Base-by-base conservation (phyloP, 495 filamentous ascomycete genomes). In the Halenospora varia region DNA sequence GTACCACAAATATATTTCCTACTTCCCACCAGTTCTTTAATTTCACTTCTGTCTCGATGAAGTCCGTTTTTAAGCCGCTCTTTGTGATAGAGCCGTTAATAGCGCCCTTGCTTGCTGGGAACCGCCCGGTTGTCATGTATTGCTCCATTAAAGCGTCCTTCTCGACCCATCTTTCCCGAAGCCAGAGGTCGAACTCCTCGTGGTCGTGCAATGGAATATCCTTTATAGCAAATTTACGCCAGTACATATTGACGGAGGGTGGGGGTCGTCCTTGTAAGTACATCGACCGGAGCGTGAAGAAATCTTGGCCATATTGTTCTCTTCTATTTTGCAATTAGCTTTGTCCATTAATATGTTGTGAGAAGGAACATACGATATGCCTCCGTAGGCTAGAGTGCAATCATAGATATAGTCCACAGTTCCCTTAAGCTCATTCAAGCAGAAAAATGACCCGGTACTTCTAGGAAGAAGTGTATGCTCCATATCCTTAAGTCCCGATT, bases 221-320 rank as follows among this genome's bases (percentile, higher is more conserved):
- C 35, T 72, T 73, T 9, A 90, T 54, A 0, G 74, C 70, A 63
- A 92, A 92, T 2, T 88, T 80, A 13, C 89, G 80, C 87, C 88
- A 94, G 68, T 92, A 82, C 74, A 94, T 88, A 66, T 92, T 92
- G 53, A 93, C 88, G 0, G 87, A 91, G 65, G 88, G 90, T 1
- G 89, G 89, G 2, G 88, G 84, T 29, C 85, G 81, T 22, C 89
- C 89, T 68, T 88, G 77, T 60, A 92, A 84, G 63, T 89, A 93
- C 11, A 84, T 87, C 45, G 82, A 79, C 3, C 80, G 75, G 11
- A 94, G 75, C 6, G 85, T 90, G 71, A 89, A 94, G 60, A 85
- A 78, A 51, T 89, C 81, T 62, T 92, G 87, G 53, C 88, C 90
- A 61, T 80, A 94, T 65, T 84, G 67, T 23, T 84, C 88, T 15